Conservation (phyloP, 1,284 basidiomycete species). For the Blastosporella zonata region DNA sequence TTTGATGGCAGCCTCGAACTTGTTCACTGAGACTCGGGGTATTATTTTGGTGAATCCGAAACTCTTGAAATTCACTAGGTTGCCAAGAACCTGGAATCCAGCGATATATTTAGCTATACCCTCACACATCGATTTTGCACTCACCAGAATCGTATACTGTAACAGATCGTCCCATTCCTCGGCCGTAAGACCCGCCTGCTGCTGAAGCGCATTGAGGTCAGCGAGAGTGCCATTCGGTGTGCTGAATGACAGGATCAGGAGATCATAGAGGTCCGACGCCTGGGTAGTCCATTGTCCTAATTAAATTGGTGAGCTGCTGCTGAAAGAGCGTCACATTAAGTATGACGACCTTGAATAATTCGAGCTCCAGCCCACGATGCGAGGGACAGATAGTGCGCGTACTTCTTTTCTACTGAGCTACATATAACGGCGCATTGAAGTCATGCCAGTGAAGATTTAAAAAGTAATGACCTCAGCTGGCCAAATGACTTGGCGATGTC, state of each 20-base stretch:
- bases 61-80: conserved; percentile 74
- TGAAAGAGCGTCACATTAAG: background rate
- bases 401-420: conserved; percentile 72
- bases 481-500: conserved; percentile 63
- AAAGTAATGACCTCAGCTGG: conserved; percentile 52
- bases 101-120: background rate
- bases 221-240: conserved; percentile 51
- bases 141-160: conserved; percentile 72
- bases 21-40: conserved; percentile 59
- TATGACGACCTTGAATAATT: conserved; percentile 63
- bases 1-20: conserved; percentile 63
- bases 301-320: conserved; percentile 1
- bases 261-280: conserved; percentile 60
- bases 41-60: conserved; percentile 85
- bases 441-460: background rate
- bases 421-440: conserved; percentile 3
- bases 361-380: conserved; percentile 81
- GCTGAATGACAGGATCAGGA: conserved; percentile 68
- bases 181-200: conserved; percentile 47
- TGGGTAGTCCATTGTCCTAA: conserved; percentile 68
- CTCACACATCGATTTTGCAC: conserved; percentile 12
- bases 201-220: conserved; percentile 53
- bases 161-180: conserved; percentile 68
- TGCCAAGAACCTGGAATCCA: conserved; percentile 61
- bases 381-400: conserved; percentile 64